phyloP scores from a whole-genome alignment of 306 rosid genomes.

The Vachellia pachyceras region DNA sequence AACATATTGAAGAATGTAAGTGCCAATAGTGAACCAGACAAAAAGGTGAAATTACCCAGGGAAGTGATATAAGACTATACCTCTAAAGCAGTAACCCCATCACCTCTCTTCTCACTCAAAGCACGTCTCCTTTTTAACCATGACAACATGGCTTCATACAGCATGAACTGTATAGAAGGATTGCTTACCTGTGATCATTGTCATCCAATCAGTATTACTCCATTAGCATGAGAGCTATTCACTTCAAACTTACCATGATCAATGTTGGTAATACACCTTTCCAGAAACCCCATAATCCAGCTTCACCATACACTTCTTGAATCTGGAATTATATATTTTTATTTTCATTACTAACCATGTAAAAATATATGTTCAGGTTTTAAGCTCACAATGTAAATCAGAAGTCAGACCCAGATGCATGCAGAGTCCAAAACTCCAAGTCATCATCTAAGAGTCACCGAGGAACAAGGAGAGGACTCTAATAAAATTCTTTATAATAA shows the following conservation, averaged over 20 bases:
- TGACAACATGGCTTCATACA: constrained; percentile 83
- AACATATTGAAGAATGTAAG: constrained; percentile 18
- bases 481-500: not conserved
- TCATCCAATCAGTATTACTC: constrained; percentile 49
- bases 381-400: constrained; percentile 3
- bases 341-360: constrained; percentile 5
- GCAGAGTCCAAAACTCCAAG: constrained; percentile 26
- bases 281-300: constrained; percentile 90
- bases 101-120: constrained; percentile 46
- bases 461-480: not conserved
- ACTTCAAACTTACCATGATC: constrained; percentile 80
- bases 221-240: constrained; percentile 36
- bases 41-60: not conserved
- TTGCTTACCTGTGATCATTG: constrained; percentile 81
- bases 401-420: not conserved
- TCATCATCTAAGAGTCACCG: not conserved
- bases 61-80: constrained; percentile 48
- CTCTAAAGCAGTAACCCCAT: constrained; percentile 78
- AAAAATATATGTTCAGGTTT: not conserved
- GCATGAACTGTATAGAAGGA: constrained; percentile 97
- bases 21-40: constrained; percentile 8
- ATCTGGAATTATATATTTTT: constrained; percentile 51
- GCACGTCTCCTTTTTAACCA: constrained; percentile 70
- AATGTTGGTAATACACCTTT: constrained; percentile 88
- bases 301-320: constrained; percentile 81